These are phyloP conservation scores for Paracamarosporium sp. DNA, from an alignment of 2,329 filamentous ascomycete genomes.

Conservation along the genomic window DNA sequence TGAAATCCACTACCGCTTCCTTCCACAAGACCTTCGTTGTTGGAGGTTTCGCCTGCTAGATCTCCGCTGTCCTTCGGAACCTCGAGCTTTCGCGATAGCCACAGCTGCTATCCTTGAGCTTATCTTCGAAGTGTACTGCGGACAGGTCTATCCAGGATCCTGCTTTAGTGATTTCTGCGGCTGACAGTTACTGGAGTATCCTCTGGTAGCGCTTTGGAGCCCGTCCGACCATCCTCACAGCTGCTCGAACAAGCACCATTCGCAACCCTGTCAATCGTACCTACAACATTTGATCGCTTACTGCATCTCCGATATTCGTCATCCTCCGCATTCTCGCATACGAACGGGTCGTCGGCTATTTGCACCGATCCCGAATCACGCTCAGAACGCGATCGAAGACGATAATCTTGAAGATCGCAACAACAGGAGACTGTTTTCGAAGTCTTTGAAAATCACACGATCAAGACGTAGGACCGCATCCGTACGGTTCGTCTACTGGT, in stretches of 20 bases:
- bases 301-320: constrained; percentile 21
- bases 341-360: constrained; percentile 13
- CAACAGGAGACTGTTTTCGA: constrained; percentile 24
- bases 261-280: constrained; percentile 40
- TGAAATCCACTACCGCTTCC: constrained; percentile 41
- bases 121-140: constrained; percentile 46
- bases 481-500: constrained; percentile 50
- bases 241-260: constrained; percentile 37
- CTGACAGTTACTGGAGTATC: constrained; percentile 52
- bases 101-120: constrained; percentile 45
- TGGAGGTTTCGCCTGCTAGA: constrained; percentile 48
- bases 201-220: constrained; percentile 42
- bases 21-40: constrained; percentile 49
- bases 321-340: constrained; percentile 15
- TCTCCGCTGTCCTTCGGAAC: constrained; percentile 41
- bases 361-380: constrained; percentile 17
- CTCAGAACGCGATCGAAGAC: constrained; percentile 21
- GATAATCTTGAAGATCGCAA: constrained; percentile 26
- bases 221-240: constrained; percentile 39
- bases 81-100: constrained; percentile 43
- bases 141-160: constrained; percentile 45
- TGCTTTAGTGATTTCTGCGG: constrained; percentile 51
- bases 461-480: constrained; percentile 40
- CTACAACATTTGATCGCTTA: constrained; percentile 20
- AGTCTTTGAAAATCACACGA: constrained; percentile 42